phyloP scores from a whole-genome alignment of 2,329 filamentous ascomycete genomes.

The Calonectria montana region DNA sequence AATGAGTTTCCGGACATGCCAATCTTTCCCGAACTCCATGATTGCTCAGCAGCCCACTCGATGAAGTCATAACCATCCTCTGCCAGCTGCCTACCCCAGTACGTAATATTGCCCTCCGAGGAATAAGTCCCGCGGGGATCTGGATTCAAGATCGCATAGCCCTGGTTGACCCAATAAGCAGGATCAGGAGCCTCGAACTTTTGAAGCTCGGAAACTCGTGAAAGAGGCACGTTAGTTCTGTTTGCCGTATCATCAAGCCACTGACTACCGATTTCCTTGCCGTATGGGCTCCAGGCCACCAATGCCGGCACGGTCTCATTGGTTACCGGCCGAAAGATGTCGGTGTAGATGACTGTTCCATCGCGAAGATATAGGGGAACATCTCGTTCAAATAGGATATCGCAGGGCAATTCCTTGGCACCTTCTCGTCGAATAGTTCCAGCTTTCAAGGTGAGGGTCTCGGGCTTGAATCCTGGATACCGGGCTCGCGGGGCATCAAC shows the following conservation, averaged over 20 bases:
- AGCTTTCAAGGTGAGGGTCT: neutral
- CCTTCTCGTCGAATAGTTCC: neutral
- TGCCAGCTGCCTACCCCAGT: neutral
- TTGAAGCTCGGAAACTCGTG: neutral
- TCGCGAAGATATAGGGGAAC: neutral
- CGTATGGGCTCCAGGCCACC: neutral
- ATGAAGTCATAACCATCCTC: neutral
- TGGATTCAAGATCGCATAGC: neutral
- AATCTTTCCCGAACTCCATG: neutral
- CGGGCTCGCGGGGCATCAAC: neutral
- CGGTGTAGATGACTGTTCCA: neutral
- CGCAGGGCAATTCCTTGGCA: neutral
- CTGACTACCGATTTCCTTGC: neutral
- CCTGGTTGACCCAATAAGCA: neutral
- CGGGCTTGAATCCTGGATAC: neutral
- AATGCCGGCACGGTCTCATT: neutral
- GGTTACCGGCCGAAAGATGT: neutral
- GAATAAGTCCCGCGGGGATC: neutral
- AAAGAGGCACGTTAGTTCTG: neutral
- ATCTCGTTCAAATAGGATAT: neutral
- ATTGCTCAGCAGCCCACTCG: neutral
- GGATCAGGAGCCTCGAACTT: neutral
- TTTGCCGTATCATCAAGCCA: neutral
- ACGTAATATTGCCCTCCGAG: neutral
- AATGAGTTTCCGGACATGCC: neutral